Conservation (phyloP, 495 filamentous ascomycete genomes). For the Neurospora discreta region DNA sequence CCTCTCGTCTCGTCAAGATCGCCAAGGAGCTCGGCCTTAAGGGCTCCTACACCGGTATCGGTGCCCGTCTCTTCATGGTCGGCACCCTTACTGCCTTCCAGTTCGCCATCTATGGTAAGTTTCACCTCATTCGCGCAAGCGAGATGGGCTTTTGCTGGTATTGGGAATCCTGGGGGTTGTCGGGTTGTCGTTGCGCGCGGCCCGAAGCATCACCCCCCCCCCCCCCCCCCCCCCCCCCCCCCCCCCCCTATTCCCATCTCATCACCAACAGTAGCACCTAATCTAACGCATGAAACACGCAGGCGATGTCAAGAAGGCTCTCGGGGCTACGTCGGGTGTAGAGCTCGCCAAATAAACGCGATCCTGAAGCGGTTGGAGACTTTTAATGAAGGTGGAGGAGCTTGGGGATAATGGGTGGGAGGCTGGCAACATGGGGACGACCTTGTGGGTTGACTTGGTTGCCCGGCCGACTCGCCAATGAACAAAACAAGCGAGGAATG, state of each 20-base stretch:
- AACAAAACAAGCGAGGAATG: not conserved
- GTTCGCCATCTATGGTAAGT: conserved; percentile 85
- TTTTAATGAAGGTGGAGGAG: not conserved
- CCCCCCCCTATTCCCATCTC: not conserved
- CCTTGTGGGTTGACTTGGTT: not conserved
- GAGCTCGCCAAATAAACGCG: conserved; percentile 51
- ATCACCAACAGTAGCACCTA: not conserved
- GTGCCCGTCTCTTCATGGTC: conserved; percentile 82
- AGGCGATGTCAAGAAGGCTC: conserved; percentile 25
- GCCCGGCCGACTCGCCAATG: not conserved
- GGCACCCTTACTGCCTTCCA: conserved; percentile 77
- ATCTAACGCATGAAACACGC: not conserved
- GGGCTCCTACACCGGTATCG: conserved; percentile 85
- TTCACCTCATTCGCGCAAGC: not conserved
- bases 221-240: too few relatives aligned
- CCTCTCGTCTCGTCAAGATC: conserved; percentile 87
- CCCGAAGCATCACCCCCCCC: not conserved
- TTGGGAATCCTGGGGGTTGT: not conserved
- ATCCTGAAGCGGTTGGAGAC: not conserved
- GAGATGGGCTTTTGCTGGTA: not conserved
- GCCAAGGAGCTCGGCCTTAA: conserved; percentile 83
- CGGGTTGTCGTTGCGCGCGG: not conserved
- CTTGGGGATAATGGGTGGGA: not conserved
- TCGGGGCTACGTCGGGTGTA: conserved; percentile 66
- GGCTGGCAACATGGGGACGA: not conserved